A percentile compares a stretch with the other conserved stretches of the same genome.
These are phyloP conservation scores for Porodaedalea pini DNA, from an alignment of 1,284 basidiomycete species.

Conservation along the genomic window DNA sequence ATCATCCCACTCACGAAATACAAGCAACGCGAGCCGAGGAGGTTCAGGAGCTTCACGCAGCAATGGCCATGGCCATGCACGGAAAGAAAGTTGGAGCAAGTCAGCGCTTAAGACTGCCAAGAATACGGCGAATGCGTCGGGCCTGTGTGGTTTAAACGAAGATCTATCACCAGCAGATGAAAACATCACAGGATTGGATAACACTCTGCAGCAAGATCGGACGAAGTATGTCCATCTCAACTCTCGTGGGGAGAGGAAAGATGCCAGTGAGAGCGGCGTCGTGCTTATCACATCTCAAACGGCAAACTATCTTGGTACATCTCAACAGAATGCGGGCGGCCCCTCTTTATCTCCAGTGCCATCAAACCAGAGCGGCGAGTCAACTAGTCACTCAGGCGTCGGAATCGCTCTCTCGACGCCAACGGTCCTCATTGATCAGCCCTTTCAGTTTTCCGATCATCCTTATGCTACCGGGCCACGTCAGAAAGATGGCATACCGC, in stretches of 20 bases:
- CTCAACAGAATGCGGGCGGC: neutral
- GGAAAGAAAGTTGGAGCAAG: constrained; percentile 58
- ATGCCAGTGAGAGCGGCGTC: constrained; percentile 16
- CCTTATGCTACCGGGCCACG: constrained; percentile 48
- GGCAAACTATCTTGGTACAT: neutral
- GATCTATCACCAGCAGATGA: constrained; percentile 31
- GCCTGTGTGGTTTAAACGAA: constrained; percentile 29
- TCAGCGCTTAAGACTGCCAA: constrained; percentile 44
- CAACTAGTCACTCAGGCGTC: constrained; percentile 17
- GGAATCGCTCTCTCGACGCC: constrained; percentile 70
- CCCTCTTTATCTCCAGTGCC: constrained; percentile 16
- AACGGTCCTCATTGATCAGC: constrained; percentile 33
- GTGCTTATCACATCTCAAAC: constrained; percentile 14
- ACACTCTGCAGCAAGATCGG: constrained; percentile 36
- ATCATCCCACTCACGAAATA: constrained; percentile 24
- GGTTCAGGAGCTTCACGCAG: constrained; percentile 29
- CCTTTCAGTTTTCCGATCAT: constrained; percentile 45
- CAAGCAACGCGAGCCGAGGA: constrained; percentile 39
- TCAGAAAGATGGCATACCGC: constrained; percentile 21
- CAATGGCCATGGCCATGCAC: constrained; percentile 43
- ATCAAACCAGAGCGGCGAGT: constrained; percentile 34
- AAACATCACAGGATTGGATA: constrained; percentile 37
- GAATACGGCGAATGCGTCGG: constrained; percentile 32
- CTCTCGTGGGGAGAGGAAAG: constrained; percentile 24
- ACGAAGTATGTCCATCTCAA: constrained; percentile 42